phyloP scores from a whole-genome alignment of 495 filamentous ascomycete genomes.

The Aspergillus sparsus region DNA sequence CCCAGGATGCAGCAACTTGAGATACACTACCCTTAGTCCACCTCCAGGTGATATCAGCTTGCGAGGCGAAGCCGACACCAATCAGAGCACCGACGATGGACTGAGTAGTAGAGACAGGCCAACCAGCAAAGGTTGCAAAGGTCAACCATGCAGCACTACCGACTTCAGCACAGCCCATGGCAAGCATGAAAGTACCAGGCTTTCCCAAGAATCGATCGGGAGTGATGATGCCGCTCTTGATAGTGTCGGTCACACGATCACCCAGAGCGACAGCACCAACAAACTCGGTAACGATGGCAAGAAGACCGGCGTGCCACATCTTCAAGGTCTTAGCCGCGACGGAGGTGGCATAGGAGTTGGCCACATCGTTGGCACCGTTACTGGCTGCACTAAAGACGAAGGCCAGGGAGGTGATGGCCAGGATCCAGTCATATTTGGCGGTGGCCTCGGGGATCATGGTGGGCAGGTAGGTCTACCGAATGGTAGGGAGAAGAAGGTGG shows the following conservation, averaged over 20 bases:
- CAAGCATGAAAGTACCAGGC: conserved; percentile 27
- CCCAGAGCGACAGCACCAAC: conserved; percentile 65
- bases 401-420: conserved; percentile 47
- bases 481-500: neutral
- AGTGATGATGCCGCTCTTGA: conserved; percentile 64
- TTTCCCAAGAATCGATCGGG: conserved; percentile 52
- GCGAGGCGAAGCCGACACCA: conserved; percentile 62
- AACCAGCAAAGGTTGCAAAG: conserved; percentile 19
- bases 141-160: conserved; percentile 25
- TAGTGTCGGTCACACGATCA: conserved; percentile 63
- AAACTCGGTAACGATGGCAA: conserved; percentile 49
- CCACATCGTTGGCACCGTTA: conserved; percentile 52
- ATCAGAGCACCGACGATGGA: conserved; percentile 63
- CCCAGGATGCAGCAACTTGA: conserved; percentile 62
- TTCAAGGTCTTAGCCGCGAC: conserved; percentile 40
- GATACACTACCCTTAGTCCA: conserved; percentile 53
- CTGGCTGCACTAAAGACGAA: conserved; percentile 47
- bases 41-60: conserved; percentile 59
- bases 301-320: conserved; percentile 40
- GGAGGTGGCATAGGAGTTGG: conserved; percentile 47
- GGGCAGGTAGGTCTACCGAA: neutral
- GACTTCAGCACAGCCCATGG: conserved; percentile 29
- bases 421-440: conserved; percentile 51
- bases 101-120: conserved; percentile 54
- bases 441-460: conserved; percentile 31